Evolutionary conservation across 257 asterid species (phyloP).

Genomic region (Scutellaria barbata): DNA sequence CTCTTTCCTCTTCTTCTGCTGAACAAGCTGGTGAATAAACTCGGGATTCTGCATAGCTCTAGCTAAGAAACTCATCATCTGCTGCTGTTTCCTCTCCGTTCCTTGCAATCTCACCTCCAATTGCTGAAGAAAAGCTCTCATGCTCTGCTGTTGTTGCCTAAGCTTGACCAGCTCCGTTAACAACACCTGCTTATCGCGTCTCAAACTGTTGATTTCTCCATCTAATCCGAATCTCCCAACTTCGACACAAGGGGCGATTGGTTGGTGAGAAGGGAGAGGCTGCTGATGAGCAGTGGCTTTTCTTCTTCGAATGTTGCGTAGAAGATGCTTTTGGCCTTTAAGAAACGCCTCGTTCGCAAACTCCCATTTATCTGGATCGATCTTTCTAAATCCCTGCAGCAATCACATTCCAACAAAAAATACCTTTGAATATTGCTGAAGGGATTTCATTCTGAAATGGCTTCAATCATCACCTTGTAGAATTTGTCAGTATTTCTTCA

Average conservation of each 20-base stretch:
- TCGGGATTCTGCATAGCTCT: slow-evolving; percentile 84
- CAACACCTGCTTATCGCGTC: slow-evolving; percentile 61
- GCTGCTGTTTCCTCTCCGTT: slow-evolving; percentile 76
- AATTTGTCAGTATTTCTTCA: slow-evolving; percentile 43
- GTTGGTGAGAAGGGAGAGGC: slow-evolving; percentile 40
- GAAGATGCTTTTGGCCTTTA: slow-evolving; percentile 59
- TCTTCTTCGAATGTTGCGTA: slow-evolving; percentile 65
- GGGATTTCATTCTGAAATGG: slow-evolving; percentile 26
- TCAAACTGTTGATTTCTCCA: slow-evolving; percentile 56
- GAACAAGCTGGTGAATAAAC: slow-evolving; percentile 59
- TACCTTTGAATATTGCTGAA: slow-evolving; percentile 36
- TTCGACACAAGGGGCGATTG: slow-evolving; percentile 53
- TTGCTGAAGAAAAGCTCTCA: slow-evolving; percentile 53
- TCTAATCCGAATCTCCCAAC: slow-evolving; percentile 63
- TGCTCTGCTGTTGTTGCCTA: slow-evolving; percentile 65
- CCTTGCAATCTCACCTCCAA: slow-evolving; percentile 69
- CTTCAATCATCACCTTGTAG: slow-evolving; percentile 46
- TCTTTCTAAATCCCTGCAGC: slow-evolving; percentile 91
- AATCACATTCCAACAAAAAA: slow-evolving; percentile 21
- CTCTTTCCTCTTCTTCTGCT: slow-evolving; percentile 59
- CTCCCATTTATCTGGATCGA: slow-evolving; percentile 90
- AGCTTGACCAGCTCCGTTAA: slow-evolving; percentile 64
- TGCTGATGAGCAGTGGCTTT: slow-evolving; percentile 39
- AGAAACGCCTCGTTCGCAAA: slow-evolving; percentile 80
- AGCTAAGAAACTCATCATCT: slow-evolving; percentile 88